phyloP scores from a whole-genome alignment of 139 green algal genomes.

The Asterochloris sp. region DNA sequence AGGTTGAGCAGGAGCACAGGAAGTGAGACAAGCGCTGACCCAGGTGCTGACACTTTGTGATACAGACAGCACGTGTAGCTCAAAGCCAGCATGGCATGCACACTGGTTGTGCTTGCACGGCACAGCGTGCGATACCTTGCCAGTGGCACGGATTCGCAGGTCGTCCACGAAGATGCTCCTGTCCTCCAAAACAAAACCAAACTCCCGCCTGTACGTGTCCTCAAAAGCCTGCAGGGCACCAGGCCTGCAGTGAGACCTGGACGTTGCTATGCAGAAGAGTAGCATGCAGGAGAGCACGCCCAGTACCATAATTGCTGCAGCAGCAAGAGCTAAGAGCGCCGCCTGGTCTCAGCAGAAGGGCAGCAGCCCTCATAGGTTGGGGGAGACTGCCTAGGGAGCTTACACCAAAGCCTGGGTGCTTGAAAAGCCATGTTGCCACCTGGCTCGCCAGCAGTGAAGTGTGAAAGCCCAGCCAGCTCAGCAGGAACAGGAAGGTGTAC shows the following conservation, averaged over 20 bases:
- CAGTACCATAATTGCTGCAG: too few species aligned
- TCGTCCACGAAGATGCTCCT: slow-evolving; percentile 87
- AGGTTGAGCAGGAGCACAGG: background rate
- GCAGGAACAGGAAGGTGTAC: background rate
- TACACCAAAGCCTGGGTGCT: too few species aligned
- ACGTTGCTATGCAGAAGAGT: too few species aligned
- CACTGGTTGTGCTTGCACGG: background rate
- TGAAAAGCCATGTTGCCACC: too few species aligned
- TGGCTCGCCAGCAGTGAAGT: too few species aligned
- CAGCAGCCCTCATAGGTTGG: slow-evolving; percentile 45
- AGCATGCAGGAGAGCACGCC: too few species aligned
- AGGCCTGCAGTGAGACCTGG: background rate
- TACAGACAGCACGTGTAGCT: too few species aligned
- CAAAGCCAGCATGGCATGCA: background rate
- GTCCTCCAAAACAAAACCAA: slow-evolving; percentile 86
- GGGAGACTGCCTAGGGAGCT: too few species aligned
- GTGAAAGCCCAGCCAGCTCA: too few species aligned
- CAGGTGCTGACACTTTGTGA: too few species aligned
- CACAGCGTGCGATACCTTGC: slow-evolving; percentile 19
- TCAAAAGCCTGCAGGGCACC: slow-evolving; percentile 30
- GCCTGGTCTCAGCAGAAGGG: background rate
- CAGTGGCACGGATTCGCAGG: slow-evolving; percentile 71
- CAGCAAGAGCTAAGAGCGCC: slow-evolving; percentile 4
- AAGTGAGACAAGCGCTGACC: too few species aligned
- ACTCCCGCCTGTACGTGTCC: slow-evolving; percentile 77